Conservation (phyloP, 202 grass and related monocot genomes). For the Zoysia matrella region DNA sequence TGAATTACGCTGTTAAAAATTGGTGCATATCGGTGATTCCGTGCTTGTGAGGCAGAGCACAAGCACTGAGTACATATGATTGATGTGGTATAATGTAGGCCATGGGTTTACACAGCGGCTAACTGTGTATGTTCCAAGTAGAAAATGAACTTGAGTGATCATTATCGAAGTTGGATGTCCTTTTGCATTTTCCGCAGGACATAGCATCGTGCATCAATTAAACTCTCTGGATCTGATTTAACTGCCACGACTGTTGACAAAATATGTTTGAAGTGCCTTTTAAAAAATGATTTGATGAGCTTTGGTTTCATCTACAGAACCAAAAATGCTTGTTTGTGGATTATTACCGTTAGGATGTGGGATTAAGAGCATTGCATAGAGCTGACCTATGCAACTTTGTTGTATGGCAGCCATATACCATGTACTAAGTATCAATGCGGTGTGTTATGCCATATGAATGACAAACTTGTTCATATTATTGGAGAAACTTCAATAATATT, state of each 20-base stretch:
- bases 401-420: background rate
- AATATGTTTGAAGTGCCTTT: background rate
- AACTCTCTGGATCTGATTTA: background rate
- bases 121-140: background rate
- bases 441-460: background rate
- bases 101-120: background rate
- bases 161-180: background rate
- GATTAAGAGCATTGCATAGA: slow-evolving; percentile 10
- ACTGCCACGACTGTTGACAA: slow-evolving; percentile 10
- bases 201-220: too few species aligned
- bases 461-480: background rate
- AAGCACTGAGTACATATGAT: background rate
- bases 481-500: background rate
- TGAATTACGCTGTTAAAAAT: background rate
- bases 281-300: background rate
- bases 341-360: background rate
- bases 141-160: background rate
- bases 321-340: slow-evolving; percentile 1
- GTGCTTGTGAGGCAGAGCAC: background rate
- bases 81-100: too few species aligned
- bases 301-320: slow-evolving; percentile 10
- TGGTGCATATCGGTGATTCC: background rate
- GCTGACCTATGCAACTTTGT: slow-evolving; percentile 6
- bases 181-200: background rate
- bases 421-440: background rate